Percentiles rank a stretch among this genome's conserved stretches.
Evolutionary conservation across 164 flowering plant species (phyloP).

Genomic region (Chimonanthus praecox): DNA sequence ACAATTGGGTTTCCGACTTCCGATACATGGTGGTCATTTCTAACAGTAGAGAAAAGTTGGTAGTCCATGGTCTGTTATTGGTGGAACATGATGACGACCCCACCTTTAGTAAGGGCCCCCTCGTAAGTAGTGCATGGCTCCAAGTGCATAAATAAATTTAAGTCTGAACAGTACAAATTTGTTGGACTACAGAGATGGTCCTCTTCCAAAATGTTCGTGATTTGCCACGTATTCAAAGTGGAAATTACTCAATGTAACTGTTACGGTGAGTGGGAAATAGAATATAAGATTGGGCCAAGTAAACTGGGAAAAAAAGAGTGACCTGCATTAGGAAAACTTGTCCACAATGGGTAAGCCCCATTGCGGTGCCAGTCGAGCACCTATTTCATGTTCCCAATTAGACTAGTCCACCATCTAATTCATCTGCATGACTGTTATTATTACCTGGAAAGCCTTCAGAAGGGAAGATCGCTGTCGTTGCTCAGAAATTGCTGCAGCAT

Average conservation of each 20-base stretch:
- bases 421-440: not conserved
- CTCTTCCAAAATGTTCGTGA: not conserved
- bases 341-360: not conserved
- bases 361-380: not conserved
- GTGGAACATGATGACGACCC: not conserved
- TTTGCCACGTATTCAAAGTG: not conserved
- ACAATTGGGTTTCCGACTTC: not conserved
- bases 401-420: not conserved
- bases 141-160: not conserved
- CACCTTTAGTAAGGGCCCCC: not conserved
- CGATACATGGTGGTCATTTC: not conserved
- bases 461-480: constrained; percentile 57
- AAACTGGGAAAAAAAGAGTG: not conserved
- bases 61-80: too few species aligned
- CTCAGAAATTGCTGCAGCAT: constrained; percentile 51
- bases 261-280: not conserved
- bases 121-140: not conserved
- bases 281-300: not conserved
- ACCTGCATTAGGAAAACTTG: not conserved
- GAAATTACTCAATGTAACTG: not conserved
- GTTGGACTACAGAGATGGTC: not conserved
- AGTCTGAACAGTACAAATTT: not conserved
- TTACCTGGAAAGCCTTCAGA: constrained; percentile 63
- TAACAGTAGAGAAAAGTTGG: not conserved
- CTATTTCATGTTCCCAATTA: not conserved